Conservation (phyloP, 768 basidiomycete genomes). For the Xerocomellus intermedius region DNA sequence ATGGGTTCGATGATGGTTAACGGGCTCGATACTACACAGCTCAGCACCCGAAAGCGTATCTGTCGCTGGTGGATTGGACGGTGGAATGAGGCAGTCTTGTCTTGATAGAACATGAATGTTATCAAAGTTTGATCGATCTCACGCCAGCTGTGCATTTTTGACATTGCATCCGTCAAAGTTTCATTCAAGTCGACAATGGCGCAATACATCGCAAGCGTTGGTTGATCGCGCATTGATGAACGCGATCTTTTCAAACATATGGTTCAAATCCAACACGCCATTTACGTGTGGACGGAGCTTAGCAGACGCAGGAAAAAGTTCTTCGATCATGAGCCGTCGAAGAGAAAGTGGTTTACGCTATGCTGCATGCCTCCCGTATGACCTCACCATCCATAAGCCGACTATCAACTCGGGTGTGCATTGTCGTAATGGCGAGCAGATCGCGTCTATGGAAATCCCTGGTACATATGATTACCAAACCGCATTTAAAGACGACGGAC, state of each 20-base stretch:
- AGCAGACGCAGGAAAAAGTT: not conserved
- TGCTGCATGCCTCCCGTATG: not conserved
- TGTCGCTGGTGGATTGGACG: conserved; percentile 66
- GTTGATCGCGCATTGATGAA: not conserved
- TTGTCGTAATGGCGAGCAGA: conserved; percentile 7
- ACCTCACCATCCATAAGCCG: not conserved
- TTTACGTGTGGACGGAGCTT: conserved; percentile 17
- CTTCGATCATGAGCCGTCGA: not conserved
- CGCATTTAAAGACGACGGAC: not conserved
- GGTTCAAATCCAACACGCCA: conserved; percentile 8
- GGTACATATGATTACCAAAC: not conserved
- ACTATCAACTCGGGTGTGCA: too few species aligned
- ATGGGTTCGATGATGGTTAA: conserved; percentile 45
- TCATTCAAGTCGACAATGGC: not conserved
- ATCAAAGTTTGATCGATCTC: not conserved
- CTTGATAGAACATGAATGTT: not conserved
- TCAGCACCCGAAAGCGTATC: conserved; percentile 52
- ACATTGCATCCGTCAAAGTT: not conserved
- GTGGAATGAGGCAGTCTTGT: conserved; percentile 31
- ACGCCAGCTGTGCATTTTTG: not conserved
- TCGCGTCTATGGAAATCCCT: conserved; percentile 6
- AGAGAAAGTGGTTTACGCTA: not conserved
- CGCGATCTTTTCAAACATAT: not conserved
- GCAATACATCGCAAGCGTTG: not conserved
- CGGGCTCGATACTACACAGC: conserved; percentile 45